Percentiles rank a stretch among this genome's conserved stretches.
Evolutionary conservation across 306 rosid species (phyloP).

Genomic region (Quercus mongolica): DNA sequence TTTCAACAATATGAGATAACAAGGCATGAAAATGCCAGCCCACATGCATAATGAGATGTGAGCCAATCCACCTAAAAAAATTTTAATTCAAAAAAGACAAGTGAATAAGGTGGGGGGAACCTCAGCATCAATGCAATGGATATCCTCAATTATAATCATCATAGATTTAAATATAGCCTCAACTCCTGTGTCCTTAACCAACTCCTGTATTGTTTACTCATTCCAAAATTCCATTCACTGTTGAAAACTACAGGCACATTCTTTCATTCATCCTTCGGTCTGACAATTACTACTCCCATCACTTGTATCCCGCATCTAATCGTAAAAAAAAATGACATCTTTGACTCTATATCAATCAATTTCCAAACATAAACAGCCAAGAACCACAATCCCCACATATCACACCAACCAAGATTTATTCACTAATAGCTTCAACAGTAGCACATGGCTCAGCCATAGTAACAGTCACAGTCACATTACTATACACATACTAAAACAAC

Average conservation of each 20-base stretch:
- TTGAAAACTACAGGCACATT: not conserved
- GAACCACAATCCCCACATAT: too few relatives aligned
- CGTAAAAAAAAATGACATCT: not conserved
- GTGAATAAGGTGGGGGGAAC: conserved; percentile 32
- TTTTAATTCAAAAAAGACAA: not conserved
- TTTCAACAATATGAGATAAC: not conserved
- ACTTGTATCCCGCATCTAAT: not conserved
- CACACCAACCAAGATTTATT: too few relatives aligned
- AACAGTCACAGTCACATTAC: too few relatives aligned
- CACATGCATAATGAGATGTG: not conserved
- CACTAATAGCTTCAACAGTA: too few relatives aligned
- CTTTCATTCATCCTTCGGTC: not conserved
- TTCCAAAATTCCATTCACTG: not conserved
- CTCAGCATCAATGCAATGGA: conserved; percentile 88
- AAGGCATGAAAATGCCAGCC: not conserved
- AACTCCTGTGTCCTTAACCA: not conserved
- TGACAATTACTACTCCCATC: not conserved
- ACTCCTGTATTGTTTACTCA: not conserved
- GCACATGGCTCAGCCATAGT: too few relatives aligned
- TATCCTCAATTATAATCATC: not conserved
- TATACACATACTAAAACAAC: too few relatives aligned
- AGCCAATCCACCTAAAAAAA: not conserved
- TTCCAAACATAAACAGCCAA: not conserved
- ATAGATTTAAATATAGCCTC: not conserved
- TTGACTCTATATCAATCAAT: not conserved